Evolutionary conservation across 441 rosid genomes (phyloP).

Genomic region (Kokia cookei): DNA sequence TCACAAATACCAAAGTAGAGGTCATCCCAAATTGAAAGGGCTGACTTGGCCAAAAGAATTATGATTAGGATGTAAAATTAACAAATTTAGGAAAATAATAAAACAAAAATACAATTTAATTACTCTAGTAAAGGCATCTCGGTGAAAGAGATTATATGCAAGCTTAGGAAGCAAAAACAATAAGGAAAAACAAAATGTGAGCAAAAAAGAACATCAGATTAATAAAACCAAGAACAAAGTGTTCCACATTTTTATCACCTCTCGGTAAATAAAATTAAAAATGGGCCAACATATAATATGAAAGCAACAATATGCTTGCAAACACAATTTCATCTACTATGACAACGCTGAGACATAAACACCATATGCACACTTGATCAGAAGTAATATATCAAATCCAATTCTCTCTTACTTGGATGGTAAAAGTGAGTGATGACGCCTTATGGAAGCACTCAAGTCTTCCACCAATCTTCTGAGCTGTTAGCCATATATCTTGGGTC

Average conservation of each 20-base stretch:
- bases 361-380: background rate
- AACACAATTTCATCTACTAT: background rate
- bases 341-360: background rate
- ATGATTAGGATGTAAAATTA: background rate
- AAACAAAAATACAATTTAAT: background rate
- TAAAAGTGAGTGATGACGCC: constrained; percentile 75
- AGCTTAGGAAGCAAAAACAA: background rate
- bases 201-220: background rate
- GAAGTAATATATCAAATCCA: background rate
- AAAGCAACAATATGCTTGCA: background rate
- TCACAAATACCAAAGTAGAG: background rate
- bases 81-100: background rate
- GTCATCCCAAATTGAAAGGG: background rate
- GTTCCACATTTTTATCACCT: background rate
- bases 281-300: background rate
- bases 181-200: background rate
- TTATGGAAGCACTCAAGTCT: constrained; percentile 65
- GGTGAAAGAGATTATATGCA: background rate
- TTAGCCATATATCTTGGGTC: background rate
- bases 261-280: background rate
- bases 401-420: constrained; percentile 40
- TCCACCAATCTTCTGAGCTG: constrained; percentile 34
- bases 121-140: background rate
- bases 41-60: background rate
- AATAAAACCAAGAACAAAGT: background rate